These are phyloP conservation scores for Exophiala mesophila DNA, from an alignment of 2,329 filamentous ascomycete genomes.

Conservation along the genomic window DNA sequence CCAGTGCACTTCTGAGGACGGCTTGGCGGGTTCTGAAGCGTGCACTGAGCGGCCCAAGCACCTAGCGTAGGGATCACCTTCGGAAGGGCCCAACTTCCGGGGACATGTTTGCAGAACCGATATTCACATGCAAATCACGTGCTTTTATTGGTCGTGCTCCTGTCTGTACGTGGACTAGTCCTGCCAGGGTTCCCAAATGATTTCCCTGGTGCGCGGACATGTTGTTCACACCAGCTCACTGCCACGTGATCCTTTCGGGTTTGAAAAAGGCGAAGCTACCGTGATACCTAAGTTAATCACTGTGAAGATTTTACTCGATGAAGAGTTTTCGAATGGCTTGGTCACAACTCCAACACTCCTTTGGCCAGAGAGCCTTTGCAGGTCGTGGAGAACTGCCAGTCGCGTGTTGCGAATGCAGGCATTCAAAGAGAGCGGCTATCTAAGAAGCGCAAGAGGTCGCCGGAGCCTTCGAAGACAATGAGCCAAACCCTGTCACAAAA, in stretches of 20 bases:
- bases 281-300: slow-evolving; percentile 1
- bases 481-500: not conserved
- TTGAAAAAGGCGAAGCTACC: slow-evolving; percentile 1
- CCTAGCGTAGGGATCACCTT: not conserved
- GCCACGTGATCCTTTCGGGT: not conserved
- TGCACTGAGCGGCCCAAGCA: too few species aligned
- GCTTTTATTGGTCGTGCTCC: not conserved
- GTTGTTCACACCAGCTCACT: too few species aligned
- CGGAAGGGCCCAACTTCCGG: not conserved
- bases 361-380: not conserved
- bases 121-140: slow-evolving; percentile 1
- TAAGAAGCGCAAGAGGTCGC: not conserved
- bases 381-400: not conserved
- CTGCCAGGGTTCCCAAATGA: not conserved
- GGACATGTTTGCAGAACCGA: not conserved
- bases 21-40: not conserved
- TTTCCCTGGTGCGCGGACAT: not conserved
- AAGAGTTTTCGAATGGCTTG: slow-evolving; percentile 1
- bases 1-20: not conserved
- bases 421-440: slow-evolving; percentile 1
- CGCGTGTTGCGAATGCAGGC: too few species aligned
- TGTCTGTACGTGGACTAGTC: not conserved
- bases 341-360: slow-evolving; percentile 1
- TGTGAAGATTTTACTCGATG: slow-evolving; percentile 1
- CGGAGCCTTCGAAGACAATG: not conserved